Evolutionary conservation across 2,329 filamentous ascomycete species (phyloP), one percentile per base, ranked within the genome.

Genomic region (Ophiostoma angusticollis): DNA sequence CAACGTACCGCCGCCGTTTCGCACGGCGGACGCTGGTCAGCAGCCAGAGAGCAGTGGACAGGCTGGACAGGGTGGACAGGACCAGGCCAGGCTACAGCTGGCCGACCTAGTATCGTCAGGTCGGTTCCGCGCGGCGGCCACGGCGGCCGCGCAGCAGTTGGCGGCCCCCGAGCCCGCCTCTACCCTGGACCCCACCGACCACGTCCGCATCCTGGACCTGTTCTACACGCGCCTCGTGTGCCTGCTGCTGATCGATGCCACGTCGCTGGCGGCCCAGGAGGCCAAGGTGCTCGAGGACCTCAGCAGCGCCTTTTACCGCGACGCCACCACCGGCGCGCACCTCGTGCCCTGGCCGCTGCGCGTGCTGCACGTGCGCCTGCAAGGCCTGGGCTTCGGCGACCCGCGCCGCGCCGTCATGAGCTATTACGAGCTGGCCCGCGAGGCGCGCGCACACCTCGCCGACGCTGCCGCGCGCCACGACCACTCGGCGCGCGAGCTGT

Each of bases 331-430:
- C 0, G 70, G 64, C 16, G 27, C 9, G 16, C 80, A 81, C 54
- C 68, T 93, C 1, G 81, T 89, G 0, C 89, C 89, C 0, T 98
- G 91, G 87, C 72, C 80, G 30, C 68, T 98, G 37, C 75, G 91
- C 6, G 71, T 95, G 3, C 68, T 96, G 13, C 78, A 80, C 6
- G 81, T 95, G 8, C 73, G 87, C 2, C 68, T 96, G 16, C 84
- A 93, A 49, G 84, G 84, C 0, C 72, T 94, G 32, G 85, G 84
- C 1, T 93, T 91, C 47, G 80, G 80, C 4, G 91, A 98, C 58
- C 74, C 79, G 35, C 71, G 89, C 5, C 72, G 87, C 45, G 82
- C 84, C 4, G 79, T 98, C 41, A 89, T 91, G 68, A 83, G 82
- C 31, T 84, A 93, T 55, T 93, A 94, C 54, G 86, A 94, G 46